Conservation (phyloP, 140 eudicot species). For the Oenanthe javanica region DNA sequence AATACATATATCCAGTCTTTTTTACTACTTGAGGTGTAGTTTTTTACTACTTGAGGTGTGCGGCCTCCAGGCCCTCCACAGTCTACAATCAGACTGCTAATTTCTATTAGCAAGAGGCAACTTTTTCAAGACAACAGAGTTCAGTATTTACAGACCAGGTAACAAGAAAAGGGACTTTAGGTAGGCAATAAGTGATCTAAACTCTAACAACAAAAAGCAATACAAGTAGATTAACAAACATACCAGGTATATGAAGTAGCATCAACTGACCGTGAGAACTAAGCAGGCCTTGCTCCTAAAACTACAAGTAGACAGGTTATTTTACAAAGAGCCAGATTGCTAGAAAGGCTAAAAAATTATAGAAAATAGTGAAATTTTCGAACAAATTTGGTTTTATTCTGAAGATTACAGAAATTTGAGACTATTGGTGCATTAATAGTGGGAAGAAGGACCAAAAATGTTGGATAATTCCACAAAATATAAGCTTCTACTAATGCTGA, state of each 20-base stretch:
- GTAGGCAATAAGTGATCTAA: not conserved
- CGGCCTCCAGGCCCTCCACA: not conserved
- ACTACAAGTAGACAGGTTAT: not conserved
- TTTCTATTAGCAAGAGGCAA: not conserved
- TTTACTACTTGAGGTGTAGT: too few relatives aligned
- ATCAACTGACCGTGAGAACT: not conserved
- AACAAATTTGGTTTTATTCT: not conserved
- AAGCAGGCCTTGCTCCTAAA: not conserved
- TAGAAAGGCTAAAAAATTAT: not conserved
- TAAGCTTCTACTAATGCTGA: not conserved
- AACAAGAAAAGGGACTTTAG: not conserved
- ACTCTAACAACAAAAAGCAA: not conserved
- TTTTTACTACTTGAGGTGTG: not conserved
- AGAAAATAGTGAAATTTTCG: not conserved
- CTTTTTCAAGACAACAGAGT: not conserved
- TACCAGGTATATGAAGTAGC: not conserved
- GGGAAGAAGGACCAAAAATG: not conserved
- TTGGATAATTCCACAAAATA: not conserved
- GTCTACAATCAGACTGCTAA: not conserved
- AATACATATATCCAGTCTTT: not conserved
- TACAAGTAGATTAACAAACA: not conserved
- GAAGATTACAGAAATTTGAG: not conserved
- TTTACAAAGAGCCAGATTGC: not conserved
- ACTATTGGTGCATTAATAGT: not conserved
- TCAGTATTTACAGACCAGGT: not conserved